These are phyloP conservation scores for Drechslerella dactyloides DNA, from an alignment of 2,329 filamentous ascomycete genomes.

Conservation along the genomic window DNA sequence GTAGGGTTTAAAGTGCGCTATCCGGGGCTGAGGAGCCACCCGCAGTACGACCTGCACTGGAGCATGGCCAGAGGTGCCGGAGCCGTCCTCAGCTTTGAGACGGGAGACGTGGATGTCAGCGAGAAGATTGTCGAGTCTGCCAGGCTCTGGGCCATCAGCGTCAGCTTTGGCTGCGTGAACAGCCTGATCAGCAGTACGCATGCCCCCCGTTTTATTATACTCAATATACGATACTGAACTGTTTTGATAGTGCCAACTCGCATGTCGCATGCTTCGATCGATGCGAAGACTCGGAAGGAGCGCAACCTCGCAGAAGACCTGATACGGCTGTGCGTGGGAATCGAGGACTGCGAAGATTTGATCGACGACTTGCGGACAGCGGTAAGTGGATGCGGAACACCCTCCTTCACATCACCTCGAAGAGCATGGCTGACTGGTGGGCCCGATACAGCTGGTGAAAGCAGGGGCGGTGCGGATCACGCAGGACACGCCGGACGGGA, in stretches of 20 bases:
- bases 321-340: constrained; percentile 92
- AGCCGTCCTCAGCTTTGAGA: constrained; percentile 94
- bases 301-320: constrained; percentile 95
- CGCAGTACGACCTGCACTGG: constrained; percentile 95
- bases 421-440: background rate
- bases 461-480: constrained; percentile 89
- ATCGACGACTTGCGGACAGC: constrained; percentile 91
- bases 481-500: constrained; percentile 79
- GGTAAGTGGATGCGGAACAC: constrained; percentile 65
- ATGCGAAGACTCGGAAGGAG: constrained; percentile 87
- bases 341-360: constrained; percentile 85
- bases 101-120: constrained; percentile 79
- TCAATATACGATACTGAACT: background rate
- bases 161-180: constrained; percentile 98
- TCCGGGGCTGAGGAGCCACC: constrained; percentile 90
- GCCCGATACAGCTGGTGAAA: constrained; percentile 75
- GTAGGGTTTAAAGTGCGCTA: constrained; percentile 95
- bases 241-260: constrained; percentile 79
- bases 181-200: constrained; percentile 80
- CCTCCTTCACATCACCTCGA: constrained; percentile 4
- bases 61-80: constrained; percentile 93
- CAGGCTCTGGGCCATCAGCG: constrained; percentile 89
- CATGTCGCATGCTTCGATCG: constrained; percentile 99
- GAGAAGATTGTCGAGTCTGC: constrained; percentile 94
- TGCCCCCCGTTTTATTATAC: background rate